Evolutionary conservation across 1,284 basidiomycete species (phyloP), one percentile per base, ranked within the genome.

Genomic region (Ustilago shanxiensis): DNA sequence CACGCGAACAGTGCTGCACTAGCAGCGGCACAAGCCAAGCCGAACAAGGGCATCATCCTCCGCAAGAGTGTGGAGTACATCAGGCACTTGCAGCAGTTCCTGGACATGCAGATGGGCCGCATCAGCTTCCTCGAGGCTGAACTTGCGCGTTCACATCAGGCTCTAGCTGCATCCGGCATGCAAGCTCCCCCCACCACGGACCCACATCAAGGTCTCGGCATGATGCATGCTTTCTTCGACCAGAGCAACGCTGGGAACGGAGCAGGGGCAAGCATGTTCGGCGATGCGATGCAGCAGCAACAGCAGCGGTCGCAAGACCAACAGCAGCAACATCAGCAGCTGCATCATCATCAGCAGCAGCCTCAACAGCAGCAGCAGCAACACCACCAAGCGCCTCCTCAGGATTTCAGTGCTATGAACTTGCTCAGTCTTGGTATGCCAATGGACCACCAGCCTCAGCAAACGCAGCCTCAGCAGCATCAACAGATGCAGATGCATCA

Each of bases 41-140:
- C 84, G 1, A 86, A 86, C 74, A 86, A 86, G 61, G 83, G 84
- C 49, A 81, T 86, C 64, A 86, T 86, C 44, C 58, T 84, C 33
- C 78, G 74, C 22, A 86, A 85, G 79, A 81, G 79, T 37, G 83
- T 85, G 35, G 85, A 85, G 33, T 85, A 86, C 65, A 85, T 84
- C 22, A 69, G 79, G 26, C 79, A 82, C 51, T 59, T 85, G 54
- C 83, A 84, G 72, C 78, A 86, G 51, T 81, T 85, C 54, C 58
- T 84, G 45, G 77, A 81, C 37, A 79, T 80, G 70, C 82, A 84
- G 64, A 77, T 79, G 65, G 65, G 71, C 11, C 66, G 79, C 11
- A 84, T 81, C 53, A 51, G 67, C n/a, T 79, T 79, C 51, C 69
- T 84, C 3, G 82, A 82, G 54, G 62, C 56, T 24, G 81, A 84